These are phyloP conservation scores for Plantago rigida DNA, from an alignment of 305 asterid genomes.

Conservation along the genomic window DNA sequence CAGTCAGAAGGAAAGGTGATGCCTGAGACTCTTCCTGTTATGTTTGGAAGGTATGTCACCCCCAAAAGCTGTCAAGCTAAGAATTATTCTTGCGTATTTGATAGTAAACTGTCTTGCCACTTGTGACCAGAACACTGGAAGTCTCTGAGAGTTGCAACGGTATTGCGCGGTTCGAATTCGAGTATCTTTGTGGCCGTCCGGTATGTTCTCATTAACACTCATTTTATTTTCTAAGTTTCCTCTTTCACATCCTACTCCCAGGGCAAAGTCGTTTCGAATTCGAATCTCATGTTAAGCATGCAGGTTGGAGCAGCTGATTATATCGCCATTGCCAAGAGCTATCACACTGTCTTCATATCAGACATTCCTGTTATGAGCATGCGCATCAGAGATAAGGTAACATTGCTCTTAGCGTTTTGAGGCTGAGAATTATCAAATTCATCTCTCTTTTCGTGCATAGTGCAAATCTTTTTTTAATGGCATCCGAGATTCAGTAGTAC, in stretches of 20 bases:
- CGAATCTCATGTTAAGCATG: conserved; percentile 27
- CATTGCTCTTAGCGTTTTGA: conserved; percentile 5
- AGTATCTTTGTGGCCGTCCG: conserved; percentile 81
- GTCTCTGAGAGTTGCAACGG: conserved; percentile 78
- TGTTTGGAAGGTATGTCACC: conserved; percentile 77
- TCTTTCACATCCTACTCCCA: too few relatives aligned
- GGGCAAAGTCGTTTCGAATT: too few relatives aligned
- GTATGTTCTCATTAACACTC: conserved; percentile 29
- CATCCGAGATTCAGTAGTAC: not conserved
- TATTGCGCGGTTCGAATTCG: conserved; percentile 73
- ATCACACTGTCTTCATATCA: conserved; percentile 78
- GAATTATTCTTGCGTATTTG: conserved; percentile 12
- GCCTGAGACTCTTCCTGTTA: conserved; percentile 68
- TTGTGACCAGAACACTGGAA: conserved; percentile 57
- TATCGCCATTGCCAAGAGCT: conserved; percentile 71
- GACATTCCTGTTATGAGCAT: conserved; percentile 90
- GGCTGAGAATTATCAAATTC: not conserved
- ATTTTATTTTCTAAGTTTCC: too few relatives aligned
- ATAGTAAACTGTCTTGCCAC: conserved; percentile 23
- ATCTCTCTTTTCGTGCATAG: not conserved
- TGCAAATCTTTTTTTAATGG: too few relatives aligned
- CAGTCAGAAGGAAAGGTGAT: conserved; percentile 44
- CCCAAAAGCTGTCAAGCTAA: not conserved
- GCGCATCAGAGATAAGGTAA: conserved; percentile 95
- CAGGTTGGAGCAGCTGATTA: conserved; percentile 98